Conservation (phyloP, 352 stramenopile species). For the Pythium biforme region DNA sequence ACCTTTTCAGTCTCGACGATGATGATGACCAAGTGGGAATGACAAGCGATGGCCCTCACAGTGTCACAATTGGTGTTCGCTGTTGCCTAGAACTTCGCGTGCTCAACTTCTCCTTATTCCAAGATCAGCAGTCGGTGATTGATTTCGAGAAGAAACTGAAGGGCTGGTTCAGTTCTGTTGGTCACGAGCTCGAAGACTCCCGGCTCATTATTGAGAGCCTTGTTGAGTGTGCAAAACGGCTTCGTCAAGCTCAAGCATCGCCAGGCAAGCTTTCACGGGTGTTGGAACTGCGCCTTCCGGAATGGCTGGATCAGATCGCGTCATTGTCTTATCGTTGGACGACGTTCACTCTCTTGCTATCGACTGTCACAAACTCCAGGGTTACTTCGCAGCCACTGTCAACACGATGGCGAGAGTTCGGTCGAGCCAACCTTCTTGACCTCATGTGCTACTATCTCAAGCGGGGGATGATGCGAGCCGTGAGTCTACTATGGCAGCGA, state of each 20-base stretch:
- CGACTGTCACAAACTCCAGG: constrained; percentile 18
- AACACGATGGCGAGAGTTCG: constrained; percentile 42
- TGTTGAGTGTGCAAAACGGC: constrained; percentile 19
- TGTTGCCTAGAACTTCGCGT: constrained; percentile 2
- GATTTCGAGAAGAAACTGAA: constrained; percentile 18
- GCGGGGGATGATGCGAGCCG: constrained; percentile 48
- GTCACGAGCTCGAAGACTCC: constrained; percentile 25
- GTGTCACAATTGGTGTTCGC: background rate
- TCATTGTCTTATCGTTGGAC: constrained; percentile 57
- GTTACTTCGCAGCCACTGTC: constrained; percentile 12
- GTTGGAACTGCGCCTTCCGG: constrained; percentile 1
- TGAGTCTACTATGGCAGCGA: constrained; percentile 54
- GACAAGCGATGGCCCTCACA: background rate
- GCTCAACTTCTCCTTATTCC: constrained; percentile 3
- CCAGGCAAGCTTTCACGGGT: background rate
- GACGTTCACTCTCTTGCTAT: constrained; percentile 60
- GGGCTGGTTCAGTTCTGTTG: constrained; percentile 17
- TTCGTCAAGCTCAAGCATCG: constrained; percentile 16
- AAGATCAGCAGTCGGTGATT: background rate
- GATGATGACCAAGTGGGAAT: background rate
- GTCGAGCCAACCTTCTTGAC: constrained; percentile 29
- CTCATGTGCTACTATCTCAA: constrained; percentile 48
- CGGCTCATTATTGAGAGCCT: constrained; percentile 22
- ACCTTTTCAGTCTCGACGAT: background rate
- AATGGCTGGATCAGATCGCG: constrained; percentile 25